Base-by-base conservation (phyloP, 495 filamentous ascomycete species). In the Podospora didyma region DNA sequence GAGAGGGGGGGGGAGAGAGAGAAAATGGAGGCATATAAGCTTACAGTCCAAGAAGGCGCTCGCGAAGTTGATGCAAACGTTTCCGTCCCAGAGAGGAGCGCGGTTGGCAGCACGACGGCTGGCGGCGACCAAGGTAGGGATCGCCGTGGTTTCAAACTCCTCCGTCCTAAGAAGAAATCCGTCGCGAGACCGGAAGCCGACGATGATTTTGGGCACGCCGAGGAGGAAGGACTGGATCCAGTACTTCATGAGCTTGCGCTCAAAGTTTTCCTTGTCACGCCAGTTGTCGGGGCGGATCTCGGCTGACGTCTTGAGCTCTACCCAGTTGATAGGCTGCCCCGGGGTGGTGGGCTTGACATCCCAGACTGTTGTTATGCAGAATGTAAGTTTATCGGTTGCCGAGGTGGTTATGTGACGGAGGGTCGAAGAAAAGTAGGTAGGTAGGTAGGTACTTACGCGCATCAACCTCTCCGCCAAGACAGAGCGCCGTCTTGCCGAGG, bases 141-240 rank as follows among this genome's bases (percentile, higher is more conserved):
- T 88, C 37, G 70, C 78, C 19, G 78, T 76, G 2, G 92, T 96
- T 58, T 91, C 83, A 6, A 95, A 77, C 66, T 96, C 89, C 64
- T 92, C 79, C 2, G 93, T 54, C 21, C 78, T 76, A 39, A 75
- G 73, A 35, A 97, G 76, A 46, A 89, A 83, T 5, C 95, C 95
- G 54, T 86, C 67, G 44, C 79, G 80, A 21, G 81, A 83, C 19
- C 95, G 86, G 64, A 93, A 96, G 1, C 94, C 94, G 2, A 97
- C 89, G 19, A 96, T 86, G 51, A 99, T 89, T 65, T 86, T 94
- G 0, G 90, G 89, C 2, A 97, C 91, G 7, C 92, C 93, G 1
- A 99, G 82, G 0, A 99, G 79, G 65, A 96, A 99, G 1, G 90
- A 96, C 61, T 99, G 94, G 17, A 90, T 87, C 94, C 94, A 99